Evolutionary conservation across 345 rosid genomes (phyloP), one percentile per base, ranked within the genome.

Genomic region (Populus tremula): DNA sequence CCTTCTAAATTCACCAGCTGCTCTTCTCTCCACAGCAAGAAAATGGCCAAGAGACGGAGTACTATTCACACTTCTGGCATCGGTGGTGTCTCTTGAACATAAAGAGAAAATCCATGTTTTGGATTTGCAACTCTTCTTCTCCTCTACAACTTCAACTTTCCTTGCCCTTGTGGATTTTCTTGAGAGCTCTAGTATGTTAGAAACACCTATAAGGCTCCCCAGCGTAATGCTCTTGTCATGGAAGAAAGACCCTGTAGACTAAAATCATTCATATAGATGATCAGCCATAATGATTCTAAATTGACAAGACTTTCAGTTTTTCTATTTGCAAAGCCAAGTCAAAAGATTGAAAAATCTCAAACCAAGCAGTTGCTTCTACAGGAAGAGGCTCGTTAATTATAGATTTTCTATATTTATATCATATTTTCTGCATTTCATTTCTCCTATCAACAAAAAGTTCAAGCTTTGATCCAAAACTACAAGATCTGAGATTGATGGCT

Each of bases 161-260:
- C 85, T 86, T 65, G 79, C 80, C 64, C 85, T 85, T 29, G 83
- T 27, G 41, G 93, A 87, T 86, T 88, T 87, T 49, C 85, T 84
- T 0, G 92, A 87, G 43, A 89, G 84, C 66, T 89, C 90, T 43
- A 88, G 49, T 54, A 87, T 82, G 84, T 74, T 86, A 2, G 90
- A 84, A 69, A 81, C 90, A 1, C 95, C 95, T 3, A 91, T 87
- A 1, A 91, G 89, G 81, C 90, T 89, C 63, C 95, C 93, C 1
- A 91, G 82, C 67, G 93, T 88, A 21, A 84, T 88, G 89, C 87
- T 87, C 69, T 77, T 87, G 78, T 89, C 93, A 45, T 89, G 93
- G 86, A 91, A 89, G 85, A 91, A 90, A 5, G 95, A 88, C 25
- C 91, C 91, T 50, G 90, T 88, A 4, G 91, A 89, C 94, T 91